phyloP scores from a whole-genome alignment of 2,329 filamentous ascomycete species.

The Hypoxylon sp. region DNA sequence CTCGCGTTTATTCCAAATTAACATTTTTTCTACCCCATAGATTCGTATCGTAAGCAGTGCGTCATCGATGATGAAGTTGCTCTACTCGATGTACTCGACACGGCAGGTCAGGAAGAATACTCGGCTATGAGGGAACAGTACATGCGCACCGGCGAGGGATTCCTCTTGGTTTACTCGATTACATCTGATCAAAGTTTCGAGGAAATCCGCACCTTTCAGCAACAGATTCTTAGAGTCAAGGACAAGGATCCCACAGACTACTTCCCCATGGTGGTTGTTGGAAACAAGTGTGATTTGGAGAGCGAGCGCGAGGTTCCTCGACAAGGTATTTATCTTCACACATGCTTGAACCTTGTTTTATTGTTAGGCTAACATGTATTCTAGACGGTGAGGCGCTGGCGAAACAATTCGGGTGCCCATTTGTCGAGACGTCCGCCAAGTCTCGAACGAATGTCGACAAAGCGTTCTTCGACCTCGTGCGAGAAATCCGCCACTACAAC shows the following conservation, averaged over 20 bases:
- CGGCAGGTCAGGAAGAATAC: constrained; percentile 98
- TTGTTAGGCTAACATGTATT: constrained; percentile 35
- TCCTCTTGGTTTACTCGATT: constrained; percentile 98
- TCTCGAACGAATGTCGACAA: constrained; percentile 98
- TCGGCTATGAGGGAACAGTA: constrained; percentile 99
- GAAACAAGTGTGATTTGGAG: constrained; percentile 99
- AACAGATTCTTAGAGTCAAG: constrained; percentile 98
- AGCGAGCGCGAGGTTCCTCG: constrained; percentile 90
- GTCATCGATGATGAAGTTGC: constrained; percentile 98
- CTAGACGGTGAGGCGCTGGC: constrained; percentile 92
- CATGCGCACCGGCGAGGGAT: constrained; percentile 99
- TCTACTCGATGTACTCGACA: constrained; percentile 97
- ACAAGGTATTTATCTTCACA: constrained; percentile 74
- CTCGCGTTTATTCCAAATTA: constrained; percentile 27
- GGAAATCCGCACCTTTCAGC: constrained; percentile 98
- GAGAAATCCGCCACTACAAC: constrained; percentile 98
- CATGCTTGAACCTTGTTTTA: constrained; percentile 20
- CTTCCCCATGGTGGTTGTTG: constrained; percentile 98
- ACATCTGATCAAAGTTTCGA: constrained; percentile 97
- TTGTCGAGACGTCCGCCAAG: constrained; percentile 99
- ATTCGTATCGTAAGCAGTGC: constrained; percentile 99
- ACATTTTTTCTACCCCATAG: constrained; percentile 63
- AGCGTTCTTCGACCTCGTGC: constrained; percentile 97
- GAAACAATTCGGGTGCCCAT: constrained; percentile 92
- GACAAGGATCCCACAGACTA: constrained; percentile 86